Percentiles rank a stretch among this genome's conserved stretches.
phyloP scores from a whole-genome alignment of 2,329 filamentous ascomycete species.

The Fusarium lateritium region DNA sequence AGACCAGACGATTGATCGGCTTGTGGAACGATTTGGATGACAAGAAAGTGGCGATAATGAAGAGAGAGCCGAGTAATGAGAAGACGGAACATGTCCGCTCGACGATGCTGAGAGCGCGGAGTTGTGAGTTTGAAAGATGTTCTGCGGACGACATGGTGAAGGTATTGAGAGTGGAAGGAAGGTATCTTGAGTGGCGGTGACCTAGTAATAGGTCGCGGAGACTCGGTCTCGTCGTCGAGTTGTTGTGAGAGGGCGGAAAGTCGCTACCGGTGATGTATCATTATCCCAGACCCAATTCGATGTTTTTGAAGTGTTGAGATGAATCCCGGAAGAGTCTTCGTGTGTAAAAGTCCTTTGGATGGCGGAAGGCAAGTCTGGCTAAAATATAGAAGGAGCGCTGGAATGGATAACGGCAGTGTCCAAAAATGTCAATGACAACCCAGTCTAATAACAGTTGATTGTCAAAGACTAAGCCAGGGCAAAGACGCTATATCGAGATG shows the following conservation, averaged over 20 bases:
- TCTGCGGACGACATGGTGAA: conserved; percentile 38
- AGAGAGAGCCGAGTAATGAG: conserved; percentile 78
- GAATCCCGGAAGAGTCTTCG: neutral
- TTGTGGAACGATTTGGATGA: conserved; percentile 81
- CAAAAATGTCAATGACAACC: neutral
- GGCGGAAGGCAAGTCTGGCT: conserved; percentile 8
- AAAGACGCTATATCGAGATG: conserved; percentile 6
- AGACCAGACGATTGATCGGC: conserved; percentile 88
- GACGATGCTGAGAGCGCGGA: conserved; percentile 71
- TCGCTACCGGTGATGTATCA: conserved; percentile 28
- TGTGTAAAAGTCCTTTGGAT: neutral
- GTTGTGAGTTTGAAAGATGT: conserved; percentile 53
- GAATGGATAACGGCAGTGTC: conserved; percentile 8
- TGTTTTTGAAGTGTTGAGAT: conserved; percentile 8
- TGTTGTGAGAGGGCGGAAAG: conserved; percentile 3
- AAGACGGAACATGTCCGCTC: conserved; percentile 79
- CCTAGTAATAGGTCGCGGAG: conserved; percentile 1
- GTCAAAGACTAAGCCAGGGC: neutral
- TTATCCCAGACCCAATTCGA: conserved; percentile 23
- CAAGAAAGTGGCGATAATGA: conserved; percentile 81
- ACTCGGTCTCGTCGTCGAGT: conserved; percentile 14
- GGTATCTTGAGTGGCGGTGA: neutral
- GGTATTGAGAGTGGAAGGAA: conserved; percentile 1
- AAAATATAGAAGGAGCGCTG: conserved; percentile 27
- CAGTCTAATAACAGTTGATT: conserved; percentile 8